phyloP scores from a whole-genome alignment of 495 filamentous ascomycete genomes.

The Echria macrotheca region DNA sequence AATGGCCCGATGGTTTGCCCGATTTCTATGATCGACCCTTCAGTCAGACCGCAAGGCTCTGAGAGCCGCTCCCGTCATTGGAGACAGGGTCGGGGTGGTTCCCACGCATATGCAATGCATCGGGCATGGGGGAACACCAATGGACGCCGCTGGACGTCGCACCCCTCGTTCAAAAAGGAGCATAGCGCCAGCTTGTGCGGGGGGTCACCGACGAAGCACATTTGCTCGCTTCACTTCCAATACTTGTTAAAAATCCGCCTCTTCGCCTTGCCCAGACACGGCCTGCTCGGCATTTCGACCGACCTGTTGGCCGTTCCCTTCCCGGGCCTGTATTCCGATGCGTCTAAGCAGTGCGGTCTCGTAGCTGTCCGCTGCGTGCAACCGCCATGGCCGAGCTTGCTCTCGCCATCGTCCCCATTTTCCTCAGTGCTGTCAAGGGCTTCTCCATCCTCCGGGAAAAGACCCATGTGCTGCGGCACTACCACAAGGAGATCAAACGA shows the following conservation, averaged over 20 bases:
- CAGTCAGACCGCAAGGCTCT: no score
- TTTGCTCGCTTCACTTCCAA: slow-evolving; percentile 1
- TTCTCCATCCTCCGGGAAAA: slow-evolving; percentile 2
- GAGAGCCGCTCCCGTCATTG: no score
- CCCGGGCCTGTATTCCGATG: neutral
- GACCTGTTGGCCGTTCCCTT: neutral
- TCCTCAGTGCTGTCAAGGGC: slow-evolving; percentile 3
- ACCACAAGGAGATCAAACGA: slow-evolving; percentile 8
- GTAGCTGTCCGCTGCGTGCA: neutral
- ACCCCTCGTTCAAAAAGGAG: no score
- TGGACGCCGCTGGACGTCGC: neutral
- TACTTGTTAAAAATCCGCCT: slow-evolving; percentile 2
- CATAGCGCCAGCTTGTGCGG: no score
- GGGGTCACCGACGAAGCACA: neutral
- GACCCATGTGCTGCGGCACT: slow-evolving; percentile 1
- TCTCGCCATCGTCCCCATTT: slow-evolving; percentile 5
- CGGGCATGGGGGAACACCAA: neutral
- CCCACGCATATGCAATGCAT: no score
- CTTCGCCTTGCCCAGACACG: neutral
- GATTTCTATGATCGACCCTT: no score
- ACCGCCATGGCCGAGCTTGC: slow-evolving; percentile 10
- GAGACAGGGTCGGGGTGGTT: no score
- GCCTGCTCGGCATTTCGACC: neutral
- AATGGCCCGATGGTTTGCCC: no score
- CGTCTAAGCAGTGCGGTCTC: neutral